A percentile compares a stretch with the other conserved stretches of the same genome.
Conservation (phyloP, 176 grass and related monocot species). For the Raddia guianensis region DNA sequence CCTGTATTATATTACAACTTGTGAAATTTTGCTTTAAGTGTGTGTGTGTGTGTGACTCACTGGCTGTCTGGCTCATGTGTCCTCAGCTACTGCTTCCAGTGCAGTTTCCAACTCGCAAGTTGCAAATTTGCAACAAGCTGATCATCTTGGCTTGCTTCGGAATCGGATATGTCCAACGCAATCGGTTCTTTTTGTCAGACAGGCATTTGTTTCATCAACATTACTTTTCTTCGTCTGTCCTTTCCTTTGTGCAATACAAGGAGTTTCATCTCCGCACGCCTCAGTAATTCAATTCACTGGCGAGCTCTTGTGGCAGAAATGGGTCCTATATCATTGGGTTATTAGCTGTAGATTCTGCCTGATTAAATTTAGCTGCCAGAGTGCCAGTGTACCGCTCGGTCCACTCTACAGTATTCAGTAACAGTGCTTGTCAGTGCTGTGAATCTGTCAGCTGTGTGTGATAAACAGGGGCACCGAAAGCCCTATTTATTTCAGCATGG, state of each 20-base stretch:
- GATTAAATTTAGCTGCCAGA: slow-evolving; percentile 17
- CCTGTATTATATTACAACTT: slow-evolving; percentile 12
- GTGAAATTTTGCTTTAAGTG: neutral
- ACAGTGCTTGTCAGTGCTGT: slow-evolving; percentile 1
- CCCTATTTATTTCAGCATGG: neutral
- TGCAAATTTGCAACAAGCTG: neutral
- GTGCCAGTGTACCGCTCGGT: slow-evolving; percentile 5
- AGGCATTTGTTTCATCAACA: too few species aligned
- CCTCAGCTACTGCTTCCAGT: neutral
- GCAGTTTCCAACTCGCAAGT: neutral
- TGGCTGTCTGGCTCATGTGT: too few species aligned
- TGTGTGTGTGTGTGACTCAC: too few species aligned
- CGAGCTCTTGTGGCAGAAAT: neutral
- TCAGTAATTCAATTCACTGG: too few species aligned
- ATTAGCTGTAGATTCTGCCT: slow-evolving; percentile 26
- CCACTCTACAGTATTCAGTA: neutral
- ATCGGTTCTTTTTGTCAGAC: neutral
- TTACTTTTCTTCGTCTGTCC: neutral
- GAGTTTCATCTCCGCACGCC: neutral
- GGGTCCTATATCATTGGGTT: slow-evolving; percentile 34
- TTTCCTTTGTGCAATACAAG: neutral
- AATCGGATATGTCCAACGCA: neutral
- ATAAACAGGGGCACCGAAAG: neutral
- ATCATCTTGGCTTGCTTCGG: neutral
- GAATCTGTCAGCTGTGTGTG: neutral